Evolutionary conservation across 768 basidiomycete genomes (phyloP).

Genomic region (Glaciozyma martinii): DNA sequence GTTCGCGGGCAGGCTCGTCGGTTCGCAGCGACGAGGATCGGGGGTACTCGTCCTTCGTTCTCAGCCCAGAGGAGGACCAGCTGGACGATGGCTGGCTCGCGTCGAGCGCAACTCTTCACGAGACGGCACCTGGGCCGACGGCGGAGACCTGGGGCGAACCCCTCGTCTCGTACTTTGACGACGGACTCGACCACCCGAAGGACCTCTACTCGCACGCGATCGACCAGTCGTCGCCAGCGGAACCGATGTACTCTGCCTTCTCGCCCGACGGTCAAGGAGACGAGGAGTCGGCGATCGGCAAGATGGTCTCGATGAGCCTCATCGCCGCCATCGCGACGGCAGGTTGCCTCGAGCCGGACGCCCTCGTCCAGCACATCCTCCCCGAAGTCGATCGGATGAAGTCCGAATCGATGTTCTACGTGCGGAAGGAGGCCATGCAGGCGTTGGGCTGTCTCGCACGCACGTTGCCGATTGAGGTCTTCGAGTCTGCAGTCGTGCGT

Average conservation of each 20-base stretch:
- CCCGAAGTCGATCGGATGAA: conserved; percentile 35
- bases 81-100: conserved; percentile 10
- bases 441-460: conserved; percentile 83
- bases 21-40: neutral
- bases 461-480: conserved; percentile 66
- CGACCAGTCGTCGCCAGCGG: neutral
- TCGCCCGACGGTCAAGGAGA: conserved; percentile 38
- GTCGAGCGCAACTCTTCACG: neutral
- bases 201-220: neutral
- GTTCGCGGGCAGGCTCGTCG: neutral
- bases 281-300: conserved; percentile 73
- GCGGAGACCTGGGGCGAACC: conserved; percentile 4
- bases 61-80: conserved; percentile 23
- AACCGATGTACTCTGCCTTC: conserved; percentile 24
- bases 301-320: conserved; percentile 76
- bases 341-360: conserved; percentile 20
- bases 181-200: neutral
- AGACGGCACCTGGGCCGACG: neutral
- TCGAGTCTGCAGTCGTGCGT: conserved; percentile 47
- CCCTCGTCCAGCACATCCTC: conserved; percentile 26
- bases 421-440: conserved; percentile 74
- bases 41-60: conserved; percentile 1
- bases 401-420: conserved; percentile 49
- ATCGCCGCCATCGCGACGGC: conserved; percentile 29
- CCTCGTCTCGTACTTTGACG: neutral